Conservation (phyloP, 2,329 filamentous ascomycete genomes). For the Chaetoscypha palmicola region DNA sequence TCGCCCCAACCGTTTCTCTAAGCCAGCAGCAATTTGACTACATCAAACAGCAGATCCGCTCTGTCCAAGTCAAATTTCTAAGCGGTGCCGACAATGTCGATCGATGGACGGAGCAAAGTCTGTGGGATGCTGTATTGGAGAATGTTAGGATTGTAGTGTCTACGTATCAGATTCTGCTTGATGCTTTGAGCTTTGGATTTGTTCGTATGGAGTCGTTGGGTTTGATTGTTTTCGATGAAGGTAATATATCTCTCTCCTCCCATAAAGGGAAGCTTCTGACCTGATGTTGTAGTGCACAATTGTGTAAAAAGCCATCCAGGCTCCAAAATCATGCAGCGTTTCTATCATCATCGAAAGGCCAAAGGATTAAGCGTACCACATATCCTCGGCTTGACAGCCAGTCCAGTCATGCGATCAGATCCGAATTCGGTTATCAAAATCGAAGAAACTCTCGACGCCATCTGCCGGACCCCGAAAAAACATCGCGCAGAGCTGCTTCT, state of each 20-base stretch:
- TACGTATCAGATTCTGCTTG: conserved; percentile 51
- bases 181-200: conserved; percentile 58
- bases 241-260: conserved; percentile 34
- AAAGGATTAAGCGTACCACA: conserved; percentile 17
- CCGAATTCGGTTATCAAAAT: conserved; percentile 22
- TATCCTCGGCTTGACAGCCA: conserved; percentile 30
- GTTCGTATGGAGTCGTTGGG: conserved; percentile 46
- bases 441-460: conserved; percentile 51
- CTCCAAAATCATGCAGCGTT: conserved; percentile 27
- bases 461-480: conserved; percentile 47
- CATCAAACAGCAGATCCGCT: conserved; percentile 52
- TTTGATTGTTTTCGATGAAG: conserved; percentile 61
- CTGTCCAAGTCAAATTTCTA: conserved; percentile 42
- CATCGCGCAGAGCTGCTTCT: conserved; percentile 42
- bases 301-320: conserved; percentile 28
- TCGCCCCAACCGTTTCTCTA: conserved; percentile 62
- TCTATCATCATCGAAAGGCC: conserved; percentile 25
- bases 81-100: conserved; percentile 52
- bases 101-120: conserved; percentile 50
- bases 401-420: conserved; percentile 29
- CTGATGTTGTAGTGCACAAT: conserved; percentile 26
- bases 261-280: too few species aligned
- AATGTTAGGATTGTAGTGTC: conserved; percentile 54
- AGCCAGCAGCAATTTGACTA: conserved; percentile 59
- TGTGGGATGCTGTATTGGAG: conserved; percentile 52